Base-by-base conservation (phyloP, 768 basidiomycete species). In the Mycena amicta region DNA sequence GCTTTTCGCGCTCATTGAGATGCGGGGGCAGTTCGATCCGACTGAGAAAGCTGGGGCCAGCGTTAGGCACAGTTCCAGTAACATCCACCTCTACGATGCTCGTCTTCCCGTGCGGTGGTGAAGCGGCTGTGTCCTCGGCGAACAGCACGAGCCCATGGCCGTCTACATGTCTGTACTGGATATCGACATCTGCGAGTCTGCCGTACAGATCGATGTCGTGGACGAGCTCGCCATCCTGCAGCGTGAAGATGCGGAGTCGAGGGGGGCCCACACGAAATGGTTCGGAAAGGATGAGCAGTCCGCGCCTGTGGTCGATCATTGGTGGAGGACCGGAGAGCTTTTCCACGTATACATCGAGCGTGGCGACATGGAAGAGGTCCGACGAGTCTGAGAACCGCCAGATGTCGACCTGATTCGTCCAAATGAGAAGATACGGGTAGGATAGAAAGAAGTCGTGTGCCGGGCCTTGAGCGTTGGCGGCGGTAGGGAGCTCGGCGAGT, bases 401-500 rank as follows among this genome's bases (percentile, higher is more conserved):
- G 40, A 57, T 50, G 27, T 57, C 56, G 51, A 57, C 56, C 31
- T 57, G 56, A 28, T 57, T 50, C 23, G 56, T 57, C 56, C 56
- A 57, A 28, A 52, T 31, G 29, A 57, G 30, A 26, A 57, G 51
- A 41, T 57, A 57, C 13, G 56, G 56, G 43, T 57, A 57, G 43
- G 50, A 46, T 43, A 57, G 43, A 20, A 52, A 57, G 46, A 57
- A 57, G 43, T 52, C 50, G 30, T 43, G 22, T 43, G 56, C 29
- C 29, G 56, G 56, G 56, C 50, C 56, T 57, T 52, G 29, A 37
- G 56, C 56, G 30, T 52, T 45, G 29, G 25, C 3, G 23, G 50
- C 56, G 49, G 40, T 52, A 27, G 56, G 51, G 15, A 57, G 56
- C 43, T 57, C 43, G 39, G 56, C 28, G 56, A 57, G 56, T 26